Conservation (phyloP, 306 rosid genomes). For the Prinsepia uniflora region DNA sequence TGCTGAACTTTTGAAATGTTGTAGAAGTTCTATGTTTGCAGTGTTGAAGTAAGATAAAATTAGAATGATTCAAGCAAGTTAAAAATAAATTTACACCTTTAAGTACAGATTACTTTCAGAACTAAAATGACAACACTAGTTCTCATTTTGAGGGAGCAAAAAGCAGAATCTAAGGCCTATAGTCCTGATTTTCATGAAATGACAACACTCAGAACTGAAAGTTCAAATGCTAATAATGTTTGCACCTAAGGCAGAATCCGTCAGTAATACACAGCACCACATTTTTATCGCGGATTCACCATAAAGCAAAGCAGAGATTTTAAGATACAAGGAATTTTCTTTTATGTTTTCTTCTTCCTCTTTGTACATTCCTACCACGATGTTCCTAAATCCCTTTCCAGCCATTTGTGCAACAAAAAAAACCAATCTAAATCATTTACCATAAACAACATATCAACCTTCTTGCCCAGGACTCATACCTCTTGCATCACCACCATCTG, state of each 20-base stretch:
- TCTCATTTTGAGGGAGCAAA: too few relatives aligned
- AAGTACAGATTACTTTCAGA: too few relatives aligned
- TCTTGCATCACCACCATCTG: conserved; percentile 65
- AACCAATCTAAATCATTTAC: not conserved
- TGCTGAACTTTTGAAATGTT: too few relatives aligned
- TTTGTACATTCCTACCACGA: conserved; percentile 5
- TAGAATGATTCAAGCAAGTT: too few relatives aligned
- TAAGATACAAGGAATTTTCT: not conserved
- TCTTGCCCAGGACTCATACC: conserved; percentile 71
- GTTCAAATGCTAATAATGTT: not conserved
- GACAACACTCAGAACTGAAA: not conserved
- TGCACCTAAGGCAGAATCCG: not conserved
- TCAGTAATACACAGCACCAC: not conserved
- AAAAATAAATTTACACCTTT: too few relatives aligned
- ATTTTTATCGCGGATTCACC: not conserved
- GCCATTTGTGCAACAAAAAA: conserved; percentile 7
- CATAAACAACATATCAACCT: conserved; percentile 30
- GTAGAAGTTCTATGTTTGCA: too few relatives aligned
- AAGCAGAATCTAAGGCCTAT: not conserved
- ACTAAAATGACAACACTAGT: too few relatives aligned
- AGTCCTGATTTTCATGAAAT: not conserved
- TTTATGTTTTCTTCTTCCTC: not conserved
- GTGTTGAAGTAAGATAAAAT: too few relatives aligned
- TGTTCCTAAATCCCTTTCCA: not conserved
- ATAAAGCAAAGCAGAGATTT: not conserved